Conservation (phyloP, 2,329 filamentous ascomycete species). For the Elsinoe ampelina region DNA sequence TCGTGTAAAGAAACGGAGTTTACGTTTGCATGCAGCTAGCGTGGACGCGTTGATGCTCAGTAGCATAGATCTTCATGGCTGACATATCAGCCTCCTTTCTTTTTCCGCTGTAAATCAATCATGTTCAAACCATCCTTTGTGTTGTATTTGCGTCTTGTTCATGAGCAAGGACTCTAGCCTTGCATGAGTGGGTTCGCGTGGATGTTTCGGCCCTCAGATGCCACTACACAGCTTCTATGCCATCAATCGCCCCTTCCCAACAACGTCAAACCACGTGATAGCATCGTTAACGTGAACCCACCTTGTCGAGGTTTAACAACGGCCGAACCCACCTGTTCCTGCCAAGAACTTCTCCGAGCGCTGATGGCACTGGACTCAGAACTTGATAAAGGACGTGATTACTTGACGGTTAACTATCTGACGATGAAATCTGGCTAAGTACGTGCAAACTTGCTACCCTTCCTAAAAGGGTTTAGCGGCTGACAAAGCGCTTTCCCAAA, state of each 20-base stretch:
- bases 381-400: too few relatives aligned
- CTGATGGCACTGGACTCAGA: too few relatives aligned
- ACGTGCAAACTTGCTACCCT: too few relatives aligned
- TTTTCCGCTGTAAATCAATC: slow-evolving; percentile 11
- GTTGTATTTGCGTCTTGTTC: neutral
- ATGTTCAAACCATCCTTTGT: neutral
- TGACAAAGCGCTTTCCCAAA: too few relatives aligned
- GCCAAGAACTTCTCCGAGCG: slow-evolving; percentile 6
- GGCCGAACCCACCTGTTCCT: neutral
- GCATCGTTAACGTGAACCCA: neutral
- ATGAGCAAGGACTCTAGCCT: neutral
- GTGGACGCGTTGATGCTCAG: slow-evolving; percentile 5
- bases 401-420: too few relatives aligned
- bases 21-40: neutral
- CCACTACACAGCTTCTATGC: neutral
- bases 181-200: neutral
- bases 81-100: neutral
- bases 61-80: slow-evolving; percentile 5
- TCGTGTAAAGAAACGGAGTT: neutral
- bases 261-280: too few relatives aligned
- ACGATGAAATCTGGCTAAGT: too few relatives aligned
- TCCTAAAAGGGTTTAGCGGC: too few relatives aligned
- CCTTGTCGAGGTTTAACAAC: neutral
- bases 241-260: neutral
- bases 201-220: neutral